Conservation (phyloP, 352 stramenopile genomes). For the Pythium dissimile region DNA sequence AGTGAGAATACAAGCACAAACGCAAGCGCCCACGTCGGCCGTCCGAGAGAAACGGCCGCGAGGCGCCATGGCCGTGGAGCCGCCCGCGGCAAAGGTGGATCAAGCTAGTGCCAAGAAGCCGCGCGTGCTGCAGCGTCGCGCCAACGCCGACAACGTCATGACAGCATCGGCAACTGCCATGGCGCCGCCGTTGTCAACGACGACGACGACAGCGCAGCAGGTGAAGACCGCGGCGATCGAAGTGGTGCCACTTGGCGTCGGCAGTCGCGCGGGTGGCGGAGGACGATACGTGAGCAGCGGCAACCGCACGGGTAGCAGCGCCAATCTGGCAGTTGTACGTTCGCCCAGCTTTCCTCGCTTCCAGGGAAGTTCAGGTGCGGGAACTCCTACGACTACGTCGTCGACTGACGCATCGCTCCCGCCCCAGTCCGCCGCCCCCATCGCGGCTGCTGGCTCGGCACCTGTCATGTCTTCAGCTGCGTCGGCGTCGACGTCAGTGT, state of each 20-base stretch:
- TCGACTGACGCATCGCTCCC: neutral
- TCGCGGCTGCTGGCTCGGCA: neutral
- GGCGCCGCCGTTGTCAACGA: neutral
- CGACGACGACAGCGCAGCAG: slow-evolving; percentile 27
- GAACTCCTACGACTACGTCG: neutral
- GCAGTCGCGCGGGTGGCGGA: slow-evolving; percentile 29
- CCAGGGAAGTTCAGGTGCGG: neutral
- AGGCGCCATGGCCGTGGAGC: slow-evolving; percentile 7
- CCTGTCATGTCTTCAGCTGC: neutral
- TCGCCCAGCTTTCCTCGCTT: slow-evolving; percentile 11
- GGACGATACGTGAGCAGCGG: slow-evolving; percentile 69
- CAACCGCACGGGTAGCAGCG: slow-evolving; percentile 26
- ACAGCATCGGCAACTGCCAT: too few species aligned
- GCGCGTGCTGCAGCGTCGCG: slow-evolving; percentile 6
- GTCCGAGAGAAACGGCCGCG: slow-evolving; percentile 24
- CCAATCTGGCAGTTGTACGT: neutral
- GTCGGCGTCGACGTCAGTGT: neutral
- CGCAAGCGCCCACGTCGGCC: neutral
- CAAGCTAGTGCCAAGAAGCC: slow-evolving; percentile 5
- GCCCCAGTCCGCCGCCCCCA: too few species aligned
- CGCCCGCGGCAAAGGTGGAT: slow-evolving; percentile 3
- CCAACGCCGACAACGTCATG: slow-evolving; percentile 6
- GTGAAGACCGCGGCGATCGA: slow-evolving; percentile 44
- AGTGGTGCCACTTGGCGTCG: slow-evolving; percentile 45
- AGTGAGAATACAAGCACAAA: neutral